These are phyloP conservation scores for Arachis stenosperma DNA, from an alignment of 306 rosid genomes.

Conservation along the genomic window DNA sequence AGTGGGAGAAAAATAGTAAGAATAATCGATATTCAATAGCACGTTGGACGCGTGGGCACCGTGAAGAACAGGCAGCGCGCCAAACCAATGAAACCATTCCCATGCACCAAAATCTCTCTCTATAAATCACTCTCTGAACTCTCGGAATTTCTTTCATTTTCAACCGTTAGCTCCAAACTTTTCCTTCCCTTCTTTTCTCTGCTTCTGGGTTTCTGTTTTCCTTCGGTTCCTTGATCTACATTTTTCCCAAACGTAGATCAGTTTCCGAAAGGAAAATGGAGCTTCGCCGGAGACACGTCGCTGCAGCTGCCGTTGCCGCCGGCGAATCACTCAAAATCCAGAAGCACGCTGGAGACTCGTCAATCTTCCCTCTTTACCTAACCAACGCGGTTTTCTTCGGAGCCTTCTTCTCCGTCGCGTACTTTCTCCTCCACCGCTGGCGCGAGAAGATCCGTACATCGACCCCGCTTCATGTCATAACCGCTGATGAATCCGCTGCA, in stretches of 20 bases:
- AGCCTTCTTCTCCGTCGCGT: slow-evolving; percentile 80
- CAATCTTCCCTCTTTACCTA: slow-evolving; percentile 54
- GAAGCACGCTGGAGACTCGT: background rate
- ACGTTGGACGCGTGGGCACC: slow-evolving; percentile 45
- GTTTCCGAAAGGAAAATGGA: slow-evolving; percentile 53
- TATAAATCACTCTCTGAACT: slow-evolving; percentile 21
- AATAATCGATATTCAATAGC: background rate
- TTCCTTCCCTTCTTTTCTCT: background rate
- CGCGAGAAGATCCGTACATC: slow-evolving; percentile 84
- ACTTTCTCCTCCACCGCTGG: slow-evolving; percentile 85
- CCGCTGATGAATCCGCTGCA: slow-evolving; percentile 71
- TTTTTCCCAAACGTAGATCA: background rate
- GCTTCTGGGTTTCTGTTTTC: slow-evolving; percentile 6
- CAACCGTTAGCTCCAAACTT: slow-evolving; percentile 33
- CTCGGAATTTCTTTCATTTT: slow-evolving; percentile 27
- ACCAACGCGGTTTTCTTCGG: slow-evolving; percentile 71
- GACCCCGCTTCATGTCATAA: slow-evolving; percentile 75
- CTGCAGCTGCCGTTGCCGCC: background rate
- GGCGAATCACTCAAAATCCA: slow-evolving; percentile 36
- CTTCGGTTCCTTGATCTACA: slow-evolving; percentile 26
- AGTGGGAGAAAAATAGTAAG: background rate
- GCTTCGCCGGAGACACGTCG: slow-evolving; percentile 52
- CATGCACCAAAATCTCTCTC: background rate
- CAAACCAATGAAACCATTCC: background rate
- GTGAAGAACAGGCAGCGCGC: slow-evolving; percentile 10